Evolutionary conservation across 2,329 filamentous ascomycete species (phyloP).

Genomic region (Beauveria rudraprayagi): DNA sequence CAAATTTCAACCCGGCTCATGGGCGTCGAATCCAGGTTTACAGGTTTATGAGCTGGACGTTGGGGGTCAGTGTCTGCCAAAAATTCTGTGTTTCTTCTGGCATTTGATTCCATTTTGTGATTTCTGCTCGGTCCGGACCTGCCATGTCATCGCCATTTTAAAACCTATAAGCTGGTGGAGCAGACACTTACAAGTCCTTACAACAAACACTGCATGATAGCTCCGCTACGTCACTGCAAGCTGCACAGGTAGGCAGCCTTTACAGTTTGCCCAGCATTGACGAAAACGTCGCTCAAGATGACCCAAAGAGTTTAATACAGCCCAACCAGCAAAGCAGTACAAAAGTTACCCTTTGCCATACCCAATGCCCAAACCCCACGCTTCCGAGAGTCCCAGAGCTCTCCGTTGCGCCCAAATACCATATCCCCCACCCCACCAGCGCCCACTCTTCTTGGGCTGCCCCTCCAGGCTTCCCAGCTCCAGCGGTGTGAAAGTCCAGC

Average conservation of each 20-base stretch:
- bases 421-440: neutral
- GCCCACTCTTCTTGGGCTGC: slow-evolving; percentile 4
- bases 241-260: neutral
- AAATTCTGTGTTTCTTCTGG: neutral
- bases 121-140: neutral
- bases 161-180: too few relatives aligned
- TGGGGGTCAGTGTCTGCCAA: too few relatives aligned
- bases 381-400: neutral
- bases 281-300: neutral
- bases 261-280: neutral
- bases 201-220: neutral
- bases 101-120: neutral
- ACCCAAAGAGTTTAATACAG: neutral
- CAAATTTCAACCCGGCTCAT: neutral
- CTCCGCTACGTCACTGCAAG: neutral
- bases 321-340: neutral
- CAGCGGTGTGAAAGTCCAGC: slow-evolving; percentile 8
- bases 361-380: neutral
- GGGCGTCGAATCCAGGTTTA: slow-evolving; percentile 8
- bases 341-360: neutral
- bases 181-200: too few relatives aligned
- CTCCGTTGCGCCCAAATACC: neutral
- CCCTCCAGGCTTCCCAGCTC: slow-evolving; percentile 2
- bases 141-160: neutral
- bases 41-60: neutral